Evolutionary conservation across 129 eudicot genomes (phyloP).

Genomic region (Arctium minus): DNA sequence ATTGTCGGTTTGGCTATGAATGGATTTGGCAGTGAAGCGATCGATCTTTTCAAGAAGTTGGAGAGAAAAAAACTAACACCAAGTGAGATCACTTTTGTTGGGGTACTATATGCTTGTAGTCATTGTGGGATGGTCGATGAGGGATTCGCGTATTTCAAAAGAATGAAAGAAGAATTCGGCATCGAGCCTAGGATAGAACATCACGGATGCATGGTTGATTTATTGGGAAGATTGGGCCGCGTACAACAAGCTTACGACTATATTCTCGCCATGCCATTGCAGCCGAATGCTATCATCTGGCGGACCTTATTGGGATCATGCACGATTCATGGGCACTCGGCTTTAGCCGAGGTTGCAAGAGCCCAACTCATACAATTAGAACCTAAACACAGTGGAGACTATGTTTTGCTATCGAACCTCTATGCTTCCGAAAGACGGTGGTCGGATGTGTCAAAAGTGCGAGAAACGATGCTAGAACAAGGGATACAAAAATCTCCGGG

Average conservation of each 20-base stretch:
- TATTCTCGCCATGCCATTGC: constrained; percentile 55
- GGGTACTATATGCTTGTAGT: constrained; percentile 91
- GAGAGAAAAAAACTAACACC: constrained; percentile 49
- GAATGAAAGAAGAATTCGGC: constrained; percentile 58
- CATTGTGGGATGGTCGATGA: constrained; percentile 89
- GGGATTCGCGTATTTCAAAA: constrained; percentile 59
- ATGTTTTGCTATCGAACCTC: constrained; percentile 77
- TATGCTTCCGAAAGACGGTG: constrained; percentile 89
- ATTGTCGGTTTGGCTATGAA: constrained; percentile 87
- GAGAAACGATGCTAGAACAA: constrained; percentile 58
- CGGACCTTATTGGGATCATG: constrained; percentile 83
- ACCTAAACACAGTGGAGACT: constrained; percentile 89
- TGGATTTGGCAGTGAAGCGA: constrained; percentile 63
- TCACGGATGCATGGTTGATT: constrained; percentile 89
- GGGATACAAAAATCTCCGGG: constrained; percentile 84
- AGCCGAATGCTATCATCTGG: constrained; percentile 83
- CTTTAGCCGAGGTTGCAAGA: constrained; percentile 65
- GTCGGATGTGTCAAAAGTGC: constrained; percentile 70
- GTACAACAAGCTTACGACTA: constrained; percentile 67
- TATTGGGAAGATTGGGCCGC: constrained; percentile 75
- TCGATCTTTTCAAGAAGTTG: constrained; percentile 56
- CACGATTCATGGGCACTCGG: constrained; percentile 48
- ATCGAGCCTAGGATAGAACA: constrained; percentile 77
- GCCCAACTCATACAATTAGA: constrained; percentile 55
- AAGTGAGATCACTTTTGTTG: constrained; percentile 78